Evolutionary conservation across 2,329 filamentous ascomycete genomes (phyloP).

Genomic region (Pyrenophora teres): DNA sequence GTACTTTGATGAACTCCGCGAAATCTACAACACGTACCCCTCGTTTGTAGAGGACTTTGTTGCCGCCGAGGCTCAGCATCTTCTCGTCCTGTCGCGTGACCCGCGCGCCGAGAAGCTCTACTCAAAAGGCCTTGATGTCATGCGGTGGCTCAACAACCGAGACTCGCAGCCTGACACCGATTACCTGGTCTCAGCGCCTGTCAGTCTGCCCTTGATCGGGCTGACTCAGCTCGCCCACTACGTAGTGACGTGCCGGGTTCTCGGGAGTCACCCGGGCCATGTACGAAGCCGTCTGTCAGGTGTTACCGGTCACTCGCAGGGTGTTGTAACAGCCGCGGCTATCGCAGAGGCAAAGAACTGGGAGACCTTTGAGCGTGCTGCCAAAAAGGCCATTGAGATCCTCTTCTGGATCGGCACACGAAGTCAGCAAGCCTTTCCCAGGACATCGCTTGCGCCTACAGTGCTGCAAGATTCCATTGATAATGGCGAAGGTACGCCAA

Average conservation of each 20-base stretch:
- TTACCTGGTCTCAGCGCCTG: constrained; percentile 59
- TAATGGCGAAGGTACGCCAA: constrained; percentile 91
- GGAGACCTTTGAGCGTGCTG: constrained; percentile 85
- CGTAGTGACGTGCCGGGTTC: constrained; percentile 86
- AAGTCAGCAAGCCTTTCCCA: constrained; percentile 95
- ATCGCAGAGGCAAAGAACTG: constrained; percentile 90
- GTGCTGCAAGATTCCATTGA: constrained; percentile 92
- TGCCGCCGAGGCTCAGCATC: constrained; percentile 76
- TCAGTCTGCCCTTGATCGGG: constrained; percentile 95
- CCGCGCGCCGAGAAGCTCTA: constrained; percentile 92
- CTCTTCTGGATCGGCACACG: constrained; percentile 98
- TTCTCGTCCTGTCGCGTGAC: constrained; percentile 83
- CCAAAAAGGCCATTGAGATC: constrained; percentile 81
- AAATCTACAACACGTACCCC: constrained; percentile 88
- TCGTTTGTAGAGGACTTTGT: constrained; percentile 89
- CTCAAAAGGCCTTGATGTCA: constrained; percentile 92
- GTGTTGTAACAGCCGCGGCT: constrained; percentile 88
- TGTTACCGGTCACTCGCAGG: constrained; percentile 94
- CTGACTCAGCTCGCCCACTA: constrained; percentile 96
- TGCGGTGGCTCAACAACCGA: constrained; percentile 87
- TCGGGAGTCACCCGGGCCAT: constrained; percentile 87
- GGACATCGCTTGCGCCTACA: constrained; percentile 88
- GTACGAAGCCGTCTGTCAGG: constrained; percentile 83
- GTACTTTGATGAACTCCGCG: constrained; percentile 96
- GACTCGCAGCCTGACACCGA: constrained; percentile 92